Base-by-base conservation (phyloP, 2,329 filamentous ascomycete species). In the Ascochyta rabiei region DNA sequence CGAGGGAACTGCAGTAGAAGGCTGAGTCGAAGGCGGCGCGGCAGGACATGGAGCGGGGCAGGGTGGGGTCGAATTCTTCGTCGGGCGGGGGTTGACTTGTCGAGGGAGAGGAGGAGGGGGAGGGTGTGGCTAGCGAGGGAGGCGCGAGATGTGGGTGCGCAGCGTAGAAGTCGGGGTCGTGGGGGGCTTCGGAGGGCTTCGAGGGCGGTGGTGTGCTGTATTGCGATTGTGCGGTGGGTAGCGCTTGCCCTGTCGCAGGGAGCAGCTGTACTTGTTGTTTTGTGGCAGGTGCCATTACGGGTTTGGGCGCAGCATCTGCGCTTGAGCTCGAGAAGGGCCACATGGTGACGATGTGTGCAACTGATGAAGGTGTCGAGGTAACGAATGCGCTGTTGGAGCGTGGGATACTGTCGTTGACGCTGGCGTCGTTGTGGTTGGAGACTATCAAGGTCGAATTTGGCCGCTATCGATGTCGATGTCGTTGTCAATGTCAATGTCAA, bases 1-100 rank as follows among this genome's bases (percentile, higher is more conserved):
- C 93, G 8, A 96, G 81, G 0, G 89, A 91, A 73, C 95, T 90
- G 83, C 95, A 99, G 81, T 93, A 91, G 84, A 93, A 97, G 56
- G 93, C 93, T 60, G 86, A 84, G 79, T 99, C 95, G 79, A 99
- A 98, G 65, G 92, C 89, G 57, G 88, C 83, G 46, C 90, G 89
- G 81, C 95, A 98, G 69, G 89, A 93, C 88, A 98, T 95, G 47
- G 83, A 86, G 37, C 86, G 87, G 0, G 91, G 91, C 58, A 95
- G 89, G 48, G 60, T 67, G 53, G 67, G 60, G 53, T 68, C 59
- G 54, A 61, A 47, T 37, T 57, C 57, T n/a, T 60, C 50, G 16
- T 60, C 47, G 48, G 56, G 54, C 53, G 55, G 51, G 57, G 44
- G 48, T 51, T 48, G 21, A 59, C 37, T 46, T 57, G 19, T 57